Conservation (phyloP, 345 rosid genomes). For the Citropsis articulata region DNA sequence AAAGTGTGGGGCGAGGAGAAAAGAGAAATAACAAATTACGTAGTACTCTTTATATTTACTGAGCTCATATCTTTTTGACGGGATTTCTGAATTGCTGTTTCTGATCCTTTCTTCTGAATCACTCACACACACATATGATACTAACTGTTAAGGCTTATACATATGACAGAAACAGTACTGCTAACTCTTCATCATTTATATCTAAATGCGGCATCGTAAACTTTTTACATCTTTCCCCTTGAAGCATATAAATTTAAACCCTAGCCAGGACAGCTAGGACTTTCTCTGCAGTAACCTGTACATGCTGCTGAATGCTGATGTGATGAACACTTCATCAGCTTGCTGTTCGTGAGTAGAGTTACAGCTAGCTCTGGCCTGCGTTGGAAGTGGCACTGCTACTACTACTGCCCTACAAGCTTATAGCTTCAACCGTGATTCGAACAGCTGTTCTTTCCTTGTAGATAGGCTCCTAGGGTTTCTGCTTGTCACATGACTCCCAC, state of each 20-base stretch:
- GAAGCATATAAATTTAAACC: neutral
- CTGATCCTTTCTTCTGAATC: neutral
- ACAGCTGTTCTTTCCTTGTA: slow-evolving; percentile 4
- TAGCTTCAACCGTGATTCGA: slow-evolving; percentile 14
- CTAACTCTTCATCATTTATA: slow-evolving; percentile 6
- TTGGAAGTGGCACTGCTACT: neutral
- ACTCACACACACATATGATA: neutral
- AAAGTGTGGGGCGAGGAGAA: neutral
- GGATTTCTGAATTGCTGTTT: slow-evolving; percentile 1
- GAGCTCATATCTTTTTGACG: slow-evolving; percentile 22
- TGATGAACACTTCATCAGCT: slow-evolving; percentile 32
- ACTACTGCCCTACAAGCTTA: neutral
- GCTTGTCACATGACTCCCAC: slow-evolving; percentile 1
- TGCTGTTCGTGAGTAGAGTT: neutral
- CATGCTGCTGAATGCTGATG: neutral
- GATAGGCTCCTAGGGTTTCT: slow-evolving; percentile 13
- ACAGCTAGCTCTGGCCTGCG: too few relatives aligned
- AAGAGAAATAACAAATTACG: neutral
- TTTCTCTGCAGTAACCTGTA: neutral
- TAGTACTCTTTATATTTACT: neutral
- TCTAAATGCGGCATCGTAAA: slow-evolving; percentile 25
- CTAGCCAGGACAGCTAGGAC: neutral
- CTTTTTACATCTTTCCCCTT: slow-evolving; percentile 11
- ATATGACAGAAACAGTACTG: neutral
- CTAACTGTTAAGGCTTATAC: slow-evolving; percentile 19